A percentile compares a stretch with the other conserved stretches of the same genome.
Evolutionary conservation across 306 rosid species (phyloP).

Genomic region (Quercus dentata): DNA sequence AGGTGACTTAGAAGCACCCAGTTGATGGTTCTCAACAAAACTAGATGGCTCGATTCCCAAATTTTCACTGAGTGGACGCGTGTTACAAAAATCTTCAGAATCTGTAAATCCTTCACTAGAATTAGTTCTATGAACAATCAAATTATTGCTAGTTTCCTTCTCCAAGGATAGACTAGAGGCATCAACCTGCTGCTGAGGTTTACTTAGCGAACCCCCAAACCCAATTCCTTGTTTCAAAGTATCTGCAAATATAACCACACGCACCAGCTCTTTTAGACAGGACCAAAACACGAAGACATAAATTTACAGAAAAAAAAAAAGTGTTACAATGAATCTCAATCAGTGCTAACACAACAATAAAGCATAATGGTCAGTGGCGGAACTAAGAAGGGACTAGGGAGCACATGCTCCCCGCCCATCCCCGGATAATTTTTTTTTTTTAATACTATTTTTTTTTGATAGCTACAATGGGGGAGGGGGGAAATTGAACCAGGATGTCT

Average conservation of each 20-base stretch:
- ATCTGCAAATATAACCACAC: constrained; percentile 26
- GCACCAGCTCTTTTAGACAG: neutral
- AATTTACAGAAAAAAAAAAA: neutral
- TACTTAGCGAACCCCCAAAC: constrained; percentile 15
- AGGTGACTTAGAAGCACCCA: constrained; percentile 31
- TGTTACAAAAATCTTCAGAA: constrained; percentile 18
- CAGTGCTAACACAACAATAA: neutral
- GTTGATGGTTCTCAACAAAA: constrained; percentile 16
- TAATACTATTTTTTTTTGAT: no score
- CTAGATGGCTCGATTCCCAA: constrained; percentile 26
- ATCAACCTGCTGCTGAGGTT: constrained; percentile 31
- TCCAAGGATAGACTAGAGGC: constrained; percentile 19
- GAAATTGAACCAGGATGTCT: no score
- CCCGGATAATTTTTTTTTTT: no score
- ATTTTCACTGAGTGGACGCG: constrained; percentile 12
- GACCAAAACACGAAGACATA: neutral
- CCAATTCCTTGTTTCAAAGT: constrained; percentile 14
- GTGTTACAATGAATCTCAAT: neutral
- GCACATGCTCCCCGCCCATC: no score
- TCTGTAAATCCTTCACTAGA: constrained; percentile 20
- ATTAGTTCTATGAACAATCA: constrained; percentile 24
- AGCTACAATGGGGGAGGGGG: no score
- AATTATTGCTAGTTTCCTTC: constrained; percentile 24
- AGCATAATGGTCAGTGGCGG: neutral
- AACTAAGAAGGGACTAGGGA: no score